Percentiles rank a stretch among this genome's conserved stretches.
Evolutionary conservation across 805 yeast species (phyloP).

Genomic region (Candida endomychidarum): DNA sequence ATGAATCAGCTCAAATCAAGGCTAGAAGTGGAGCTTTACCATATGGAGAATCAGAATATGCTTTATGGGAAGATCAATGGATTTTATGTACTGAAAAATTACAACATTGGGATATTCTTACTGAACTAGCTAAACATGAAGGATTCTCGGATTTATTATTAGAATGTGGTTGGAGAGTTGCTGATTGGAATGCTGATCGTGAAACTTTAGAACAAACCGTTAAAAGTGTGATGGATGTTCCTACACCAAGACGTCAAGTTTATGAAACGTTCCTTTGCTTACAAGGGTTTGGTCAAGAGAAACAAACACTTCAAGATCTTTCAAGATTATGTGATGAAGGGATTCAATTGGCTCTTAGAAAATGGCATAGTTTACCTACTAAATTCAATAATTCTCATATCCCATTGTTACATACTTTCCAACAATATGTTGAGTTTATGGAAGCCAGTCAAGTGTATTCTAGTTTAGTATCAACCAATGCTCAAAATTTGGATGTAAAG

Average conservation of each 20-base stretch:
- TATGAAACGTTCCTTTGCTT: constrained; percentile 91
- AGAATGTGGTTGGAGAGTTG: constrained; percentile 99
- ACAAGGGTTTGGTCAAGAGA: constrained; percentile 91
- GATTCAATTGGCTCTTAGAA: constrained; percentile 83
- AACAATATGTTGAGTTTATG: constrained; percentile 95
- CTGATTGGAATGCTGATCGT: constrained; percentile 95
- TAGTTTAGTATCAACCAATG: constrained; percentile 83
- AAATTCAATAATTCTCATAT: constrained; percentile 79
- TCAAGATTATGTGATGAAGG: constrained; percentile 93
- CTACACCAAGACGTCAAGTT: constrained; percentile 94
- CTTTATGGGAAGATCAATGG: constrained; percentile 99
- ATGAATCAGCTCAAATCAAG: constrained; percentile 94
- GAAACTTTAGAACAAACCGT: constrained; percentile 94
- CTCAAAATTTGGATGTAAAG: constrained; percentile 87
- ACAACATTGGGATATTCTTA: constrained; percentile 96
- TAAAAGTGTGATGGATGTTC: constrained; percentile 96
- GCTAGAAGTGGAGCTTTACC: constrained; percentile 95
- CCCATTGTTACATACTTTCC: constrained; percentile 89
- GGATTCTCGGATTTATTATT: constrained; percentile 91
- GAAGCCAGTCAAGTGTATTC: constrained; percentile 95
- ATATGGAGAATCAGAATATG: constrained; percentile 91
- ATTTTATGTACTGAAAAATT: constrained; percentile 93
- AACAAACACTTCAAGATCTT: constrained; percentile 80
- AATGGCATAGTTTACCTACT: constrained; percentile 90
- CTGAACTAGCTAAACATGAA: constrained; percentile 96